A percentile compares a stretch with the other conserved stretches of the same genome.
These are phyloP conservation scores for Suillus ampliporus DNA, from an alignment of 768 basidiomycete genomes.

Conservation along the genomic window DNA sequence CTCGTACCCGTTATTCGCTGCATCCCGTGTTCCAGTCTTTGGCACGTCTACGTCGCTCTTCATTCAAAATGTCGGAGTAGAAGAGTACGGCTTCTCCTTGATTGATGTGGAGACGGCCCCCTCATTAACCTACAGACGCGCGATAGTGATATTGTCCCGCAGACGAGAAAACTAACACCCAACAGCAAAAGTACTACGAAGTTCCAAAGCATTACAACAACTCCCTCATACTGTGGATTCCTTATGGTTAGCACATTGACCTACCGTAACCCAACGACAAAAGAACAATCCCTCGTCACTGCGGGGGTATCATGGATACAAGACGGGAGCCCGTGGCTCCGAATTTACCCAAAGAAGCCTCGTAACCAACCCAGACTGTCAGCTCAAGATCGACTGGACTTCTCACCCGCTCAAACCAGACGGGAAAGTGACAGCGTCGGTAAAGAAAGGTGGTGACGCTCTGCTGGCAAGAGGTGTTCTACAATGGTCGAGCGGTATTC, in stretches of 20 bases:
- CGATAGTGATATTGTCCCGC: background rate
- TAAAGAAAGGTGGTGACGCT: conserved; percentile 5
- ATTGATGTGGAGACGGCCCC: background rate
- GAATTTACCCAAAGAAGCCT: background rate
- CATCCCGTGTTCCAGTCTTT: background rate
- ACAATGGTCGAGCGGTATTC: background rate
- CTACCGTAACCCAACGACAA: background rate
- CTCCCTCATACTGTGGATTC: background rate
- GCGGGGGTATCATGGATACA: background rate
- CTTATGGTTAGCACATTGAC: conserved; percentile 4
- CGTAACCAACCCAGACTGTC: background rate
- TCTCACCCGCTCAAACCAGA: conserved; percentile 3
- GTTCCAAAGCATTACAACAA: background rate
- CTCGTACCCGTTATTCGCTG: background rate
- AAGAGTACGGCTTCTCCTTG: background rate
- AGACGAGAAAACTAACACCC: background rate
- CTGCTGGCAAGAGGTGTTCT: conserved; percentile 1
- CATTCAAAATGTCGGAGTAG: background rate
- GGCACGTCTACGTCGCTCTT: background rate
- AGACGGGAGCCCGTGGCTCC: conserved; percentile 5
- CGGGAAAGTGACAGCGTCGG: conserved; percentile 2
- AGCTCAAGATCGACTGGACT: conserved; percentile 3
- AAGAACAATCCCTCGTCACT: background rate
- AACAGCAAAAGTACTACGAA: background rate
- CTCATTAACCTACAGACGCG: background rate